Evolutionary conservation across 208 protist genomes (phyloP), one percentile per base, ranked within the genome.

Genomic region (Leishmania braziliensis): DNA sequence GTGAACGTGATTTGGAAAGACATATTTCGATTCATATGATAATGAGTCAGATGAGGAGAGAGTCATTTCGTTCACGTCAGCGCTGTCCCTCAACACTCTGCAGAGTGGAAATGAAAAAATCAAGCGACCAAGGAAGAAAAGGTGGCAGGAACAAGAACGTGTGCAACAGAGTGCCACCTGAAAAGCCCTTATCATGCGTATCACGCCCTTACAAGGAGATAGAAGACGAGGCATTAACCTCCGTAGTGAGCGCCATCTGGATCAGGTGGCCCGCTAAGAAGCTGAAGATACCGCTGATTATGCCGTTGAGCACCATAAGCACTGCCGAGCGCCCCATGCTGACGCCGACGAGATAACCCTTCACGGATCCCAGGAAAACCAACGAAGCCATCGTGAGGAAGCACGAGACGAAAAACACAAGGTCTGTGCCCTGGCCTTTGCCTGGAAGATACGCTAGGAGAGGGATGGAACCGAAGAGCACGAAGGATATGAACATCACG

Each of bases 401-500:
- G 81, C 93, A 96, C 0, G 95, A 92, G 5, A 97, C 77, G 62
- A 91, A 81, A 86, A 99, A 98, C 43, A 93, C 83, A 29, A 53
- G 74, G 80, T 97, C 93, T 23, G 90, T 84, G 46, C 91, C 94
- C 71, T 95, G 84, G 29, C 94, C 93, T 14, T 91, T 88, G 12
- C 92, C 91, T 0, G 86, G 81, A 51, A 96, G 48, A 78, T 98
- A 98, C 33, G 94, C 95, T 60, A 98, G 71, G 20, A 99, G 87
- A 29, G 97, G 97, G 50, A 99, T 77, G 20, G 86, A 80, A 16
- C 98, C 98, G 83, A 99, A 99, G 20, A 97, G 16, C 50, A 99
- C 48, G 82, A 99, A 99, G 0, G 98, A 99, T 18, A 88, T 0
- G 80, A 98, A 98, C 91, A 98, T 99, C 18, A 98, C 96, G 3